These are phyloP conservation scores for Alternaria novae-zelandiae DNA, from an alignment of 2,329 filamentous ascomycete species.

Conservation along the genomic window DNA sequence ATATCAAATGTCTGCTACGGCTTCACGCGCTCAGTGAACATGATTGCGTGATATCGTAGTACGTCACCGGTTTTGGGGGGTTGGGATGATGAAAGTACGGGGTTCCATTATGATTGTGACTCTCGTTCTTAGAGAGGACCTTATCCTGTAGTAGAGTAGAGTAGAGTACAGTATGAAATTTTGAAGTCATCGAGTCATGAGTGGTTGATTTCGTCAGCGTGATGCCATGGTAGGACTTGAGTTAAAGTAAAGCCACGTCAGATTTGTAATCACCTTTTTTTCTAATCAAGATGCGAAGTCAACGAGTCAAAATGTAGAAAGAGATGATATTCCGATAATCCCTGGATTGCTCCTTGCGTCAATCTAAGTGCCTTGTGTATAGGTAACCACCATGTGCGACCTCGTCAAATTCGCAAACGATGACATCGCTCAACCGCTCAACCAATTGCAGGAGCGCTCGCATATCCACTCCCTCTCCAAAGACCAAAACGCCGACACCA, in stretches of 20 bases:
- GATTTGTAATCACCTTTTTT: not conserved
- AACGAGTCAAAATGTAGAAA: not conserved
- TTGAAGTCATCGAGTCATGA: not conserved
- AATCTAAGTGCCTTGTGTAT: not conserved
- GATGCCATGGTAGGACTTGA: not conserved
- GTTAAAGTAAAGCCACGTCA: not conserved
- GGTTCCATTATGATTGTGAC: not conserved
- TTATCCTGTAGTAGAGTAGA: not conserved
- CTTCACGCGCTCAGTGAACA: not conserved
- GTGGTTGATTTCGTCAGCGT: not conserved
- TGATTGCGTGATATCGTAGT: not conserved
- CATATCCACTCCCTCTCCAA: not conserved
- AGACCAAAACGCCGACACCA: not conserved
- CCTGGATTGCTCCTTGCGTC: not conserved
- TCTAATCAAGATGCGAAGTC: not conserved
- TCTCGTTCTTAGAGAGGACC: not conserved
- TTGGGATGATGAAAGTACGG: not conserved
- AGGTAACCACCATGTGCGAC: not conserved
- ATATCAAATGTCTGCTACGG: not conserved
- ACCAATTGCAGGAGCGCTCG: not conserved
- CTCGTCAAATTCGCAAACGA: not conserved
- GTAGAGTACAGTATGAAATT: not conserved
- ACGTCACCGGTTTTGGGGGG: not conserved
- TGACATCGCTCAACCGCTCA: not conserved
- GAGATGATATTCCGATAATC: not conserved